Conservation (phyloP, 2,329 filamentous ascomycete species). For the Colletotrichum musicola region DNA sequence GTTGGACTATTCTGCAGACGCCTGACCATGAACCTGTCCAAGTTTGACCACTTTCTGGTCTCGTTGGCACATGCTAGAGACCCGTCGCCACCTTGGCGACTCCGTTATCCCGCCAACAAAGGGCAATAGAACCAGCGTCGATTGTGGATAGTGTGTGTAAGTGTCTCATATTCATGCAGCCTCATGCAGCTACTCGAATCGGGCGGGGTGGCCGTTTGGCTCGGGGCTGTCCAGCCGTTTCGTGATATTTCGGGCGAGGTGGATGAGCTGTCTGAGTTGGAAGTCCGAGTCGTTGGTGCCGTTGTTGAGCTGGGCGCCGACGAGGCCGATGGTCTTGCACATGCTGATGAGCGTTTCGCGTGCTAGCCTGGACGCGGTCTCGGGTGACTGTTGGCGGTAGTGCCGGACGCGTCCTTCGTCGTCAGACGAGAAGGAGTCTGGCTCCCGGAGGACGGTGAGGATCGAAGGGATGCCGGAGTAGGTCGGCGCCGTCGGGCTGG, state of each 20-base stretch:
- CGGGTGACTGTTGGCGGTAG: constrained; percentile 29
- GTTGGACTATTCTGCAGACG: no score
- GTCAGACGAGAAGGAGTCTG: constrained; percentile 25
- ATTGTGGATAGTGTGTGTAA: no score
- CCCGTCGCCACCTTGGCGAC: neutral
- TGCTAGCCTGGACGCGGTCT: constrained; percentile 33
- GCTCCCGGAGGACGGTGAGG: constrained; percentile 31
- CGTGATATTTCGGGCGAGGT: constrained; percentile 35
- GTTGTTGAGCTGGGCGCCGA: constrained; percentile 35
- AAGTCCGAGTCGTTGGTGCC: constrained; percentile 37
- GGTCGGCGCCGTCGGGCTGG: constrained; percentile 24
- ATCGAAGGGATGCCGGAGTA: constrained; percentile 30
- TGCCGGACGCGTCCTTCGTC: constrained; percentile 27
- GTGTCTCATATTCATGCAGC: neutral
- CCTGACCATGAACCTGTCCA: no score
- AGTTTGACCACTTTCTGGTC: no score
- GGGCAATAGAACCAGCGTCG: no score
- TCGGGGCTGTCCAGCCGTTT: constrained; percentile 32
- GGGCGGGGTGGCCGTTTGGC: constrained; percentile 19
- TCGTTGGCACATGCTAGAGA: no score
- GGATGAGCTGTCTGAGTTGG: constrained; percentile 34
- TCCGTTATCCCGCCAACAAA: neutral
- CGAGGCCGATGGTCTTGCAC: constrained; percentile 34
- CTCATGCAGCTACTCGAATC: neutral
- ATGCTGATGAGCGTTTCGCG: constrained; percentile 35